Evolutionary conservation across 2,329 filamentous ascomycete genomes (phyloP), one percentile per base, ranked within the genome.

Genomic region (Penicillium sp.): DNA sequence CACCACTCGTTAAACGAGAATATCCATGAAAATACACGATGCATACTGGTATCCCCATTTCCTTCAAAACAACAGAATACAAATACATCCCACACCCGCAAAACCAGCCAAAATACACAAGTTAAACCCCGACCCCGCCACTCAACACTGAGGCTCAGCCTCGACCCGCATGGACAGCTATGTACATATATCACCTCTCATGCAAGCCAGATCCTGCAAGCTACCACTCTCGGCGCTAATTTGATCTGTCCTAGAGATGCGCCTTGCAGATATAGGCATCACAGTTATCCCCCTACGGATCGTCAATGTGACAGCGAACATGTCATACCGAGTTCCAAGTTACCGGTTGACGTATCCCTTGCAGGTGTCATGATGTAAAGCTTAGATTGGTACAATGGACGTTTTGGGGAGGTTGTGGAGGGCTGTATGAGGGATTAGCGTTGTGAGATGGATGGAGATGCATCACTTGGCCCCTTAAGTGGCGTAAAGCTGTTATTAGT

Each of bases 291-390:
- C 27, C 20, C 20, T 43, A 35, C 31, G 32, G 37, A 39, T 28
- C 25, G 23, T n/a, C 38, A 6, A 15, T 13, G 18, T 41, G 28
- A 41, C 29, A 46, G 8, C 9, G 20, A 24, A 37, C 12, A 31
- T 25, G 12, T 29, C 32, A 10, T 35, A 15, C 9, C 10, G 28
- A 15, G 12, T 33, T 12, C 32, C 15, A 35, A 9, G 8, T 9
- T 37, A 10, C 18, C 33, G 33, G 33, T 37, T 54, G 52, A 52
- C 40, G 27, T 42, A 48, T 52, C 49, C 20, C 46, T 44, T 54
- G 43, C 46, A 54, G 28, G 44, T 18, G 40, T 12, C 12, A 35
- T 32, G 25, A 23, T 20, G 13, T 15, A 23, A 31, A 35, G 20
- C 10, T 12, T 10, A 18, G 39, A 39, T 25, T 31, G 18, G 24